These are phyloP conservation scores for Russula earlei DNA, from an alignment of 768 basidiomycete species.

Conservation along the genomic window DNA sequence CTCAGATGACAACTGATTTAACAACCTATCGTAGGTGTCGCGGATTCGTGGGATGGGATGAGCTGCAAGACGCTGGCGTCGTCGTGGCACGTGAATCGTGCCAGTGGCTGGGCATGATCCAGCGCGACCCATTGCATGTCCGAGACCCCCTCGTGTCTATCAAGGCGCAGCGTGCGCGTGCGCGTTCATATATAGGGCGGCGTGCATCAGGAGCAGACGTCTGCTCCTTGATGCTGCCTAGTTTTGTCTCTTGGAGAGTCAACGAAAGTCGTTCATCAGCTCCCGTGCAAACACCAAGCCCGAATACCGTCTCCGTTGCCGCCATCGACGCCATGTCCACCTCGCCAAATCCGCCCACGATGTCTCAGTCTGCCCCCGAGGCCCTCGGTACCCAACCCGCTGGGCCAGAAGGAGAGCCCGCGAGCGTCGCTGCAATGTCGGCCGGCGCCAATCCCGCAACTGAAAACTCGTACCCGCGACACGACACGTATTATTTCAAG, in stretches of 20 bases:
- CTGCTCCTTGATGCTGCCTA: not conserved
- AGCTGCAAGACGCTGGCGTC: not conserved
- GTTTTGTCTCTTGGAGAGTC: not conserved
- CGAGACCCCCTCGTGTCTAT: not conserved
- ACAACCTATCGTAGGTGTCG: not conserved
- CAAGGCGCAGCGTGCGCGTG: not conserved
- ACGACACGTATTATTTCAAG: conserved; percentile 10
- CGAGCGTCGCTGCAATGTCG: not conserved
- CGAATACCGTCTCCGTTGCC: not conserved
- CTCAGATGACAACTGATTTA: not conserved
- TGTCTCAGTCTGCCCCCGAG: not conserved
- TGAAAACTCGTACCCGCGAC: not conserved
- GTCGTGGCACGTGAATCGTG: not conserved
- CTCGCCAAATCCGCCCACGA: not conserved
- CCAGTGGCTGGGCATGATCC: too few relatives aligned
- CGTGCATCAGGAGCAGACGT: not conserved
- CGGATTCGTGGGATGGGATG: not conserved
- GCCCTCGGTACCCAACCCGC: not conserved
- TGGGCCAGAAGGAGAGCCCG: not conserved
- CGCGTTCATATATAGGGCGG: not conserved
- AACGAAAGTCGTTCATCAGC: not conserved
- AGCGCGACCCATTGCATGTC: too few relatives aligned
- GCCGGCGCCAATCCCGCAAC: not conserved
- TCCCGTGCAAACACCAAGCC: not conserved
- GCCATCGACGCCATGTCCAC: conserved; percentile 2